Base-by-base conservation (phyloP, 495 filamentous ascomycete genomes). In the Neurospora sp. region DNA sequence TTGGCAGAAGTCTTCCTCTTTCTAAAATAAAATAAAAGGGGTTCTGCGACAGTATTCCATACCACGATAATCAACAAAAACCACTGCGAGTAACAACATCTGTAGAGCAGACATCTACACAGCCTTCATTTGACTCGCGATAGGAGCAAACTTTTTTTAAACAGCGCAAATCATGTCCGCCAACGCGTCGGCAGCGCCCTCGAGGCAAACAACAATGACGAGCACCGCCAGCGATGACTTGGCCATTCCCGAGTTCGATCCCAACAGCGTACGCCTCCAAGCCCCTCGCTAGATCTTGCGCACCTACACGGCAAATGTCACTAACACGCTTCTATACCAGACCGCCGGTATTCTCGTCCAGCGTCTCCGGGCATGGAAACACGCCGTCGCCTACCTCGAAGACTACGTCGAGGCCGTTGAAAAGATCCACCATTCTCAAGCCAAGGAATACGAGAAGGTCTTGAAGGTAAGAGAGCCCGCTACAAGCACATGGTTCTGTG, bases 361-460 rank as follows among this genome's bases (percentile, higher is more conserved):
- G 83, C 90, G 96, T 72, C 86, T 98, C 72, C 90, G 90, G 75
- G 96, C 96, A 41, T 99, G 93, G 92, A 99, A 98, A 79, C 96
- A 99, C 80, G 93, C 93, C 74, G 92, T 93, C 71, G 92, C 84
- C 71, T 94, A 97, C 80, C 83, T 99, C 38, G 94, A 98, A 81
- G 92, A 94, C 70, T 99, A 98, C 79, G 87, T 99, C 74, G 81
- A 83, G 46, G 89, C 90, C 12, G 93, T 92, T 31, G 93, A 97
- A 79, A 97, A 94, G 85, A 83, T 92, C 46, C 89, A 97, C 75
- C 93, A 90, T 81, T 87, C 88, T 16, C 90, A 97, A 74, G 90
- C 93, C 39, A 98, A 98, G 85, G 96, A 98, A 79, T 96, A 97
- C 77, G 94, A 98, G 86, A 95, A 92, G 82, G 90, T 97, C 37